phyloP scores from a whole-genome alignment of 108 stramenopile species.

The Fragilaria radians region DNA sequence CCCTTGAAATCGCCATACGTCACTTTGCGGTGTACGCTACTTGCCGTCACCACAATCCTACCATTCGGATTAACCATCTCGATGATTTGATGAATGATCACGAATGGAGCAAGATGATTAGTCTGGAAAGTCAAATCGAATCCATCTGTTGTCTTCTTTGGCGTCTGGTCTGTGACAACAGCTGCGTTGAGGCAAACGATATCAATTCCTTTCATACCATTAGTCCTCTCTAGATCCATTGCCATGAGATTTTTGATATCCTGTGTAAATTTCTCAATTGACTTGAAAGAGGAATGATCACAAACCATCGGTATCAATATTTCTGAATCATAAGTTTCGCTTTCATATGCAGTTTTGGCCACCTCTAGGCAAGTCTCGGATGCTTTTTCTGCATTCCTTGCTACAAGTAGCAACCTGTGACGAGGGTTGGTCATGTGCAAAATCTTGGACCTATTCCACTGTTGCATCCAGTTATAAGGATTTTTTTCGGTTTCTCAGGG shows the following conservation, averaged over 20 bases:
- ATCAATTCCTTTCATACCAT: conserved; percentile 19
- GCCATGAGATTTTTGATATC: background rate
- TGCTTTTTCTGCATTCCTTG: conserved; percentile 25
- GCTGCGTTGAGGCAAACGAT: conserved; percentile 64
- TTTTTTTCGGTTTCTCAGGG: conserved; percentile 14
- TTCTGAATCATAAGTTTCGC: background rate
- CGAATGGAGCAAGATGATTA: conserved; percentile 59
- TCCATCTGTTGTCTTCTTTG: conserved; percentile 34
- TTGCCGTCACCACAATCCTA: conserved; percentile 28
- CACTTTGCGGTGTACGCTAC: conserved; percentile 21
- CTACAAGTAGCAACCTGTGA: conserved; percentile 23
- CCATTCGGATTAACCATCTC: conserved; percentile 27
- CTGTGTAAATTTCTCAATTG: conserved; percentile 20
- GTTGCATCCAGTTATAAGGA: conserved; percentile 46
- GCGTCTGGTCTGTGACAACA: conserved; percentile 15
- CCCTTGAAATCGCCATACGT: conserved; percentile 18
- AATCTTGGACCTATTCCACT: conserved; percentile 37
- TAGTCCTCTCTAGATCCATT: background rate
- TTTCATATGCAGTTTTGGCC: background rate
- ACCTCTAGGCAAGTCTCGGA: conserved; percentile 2
- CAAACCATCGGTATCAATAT: conserved; percentile 29
- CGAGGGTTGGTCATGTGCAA: conserved; percentile 15
- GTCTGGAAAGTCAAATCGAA: conserved; percentile 51
- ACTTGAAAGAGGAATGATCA: conserved; percentile 24
- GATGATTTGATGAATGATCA: conserved; percentile 28